phyloP scores from a whole-genome alignment of 2,329 filamentous ascomycete genomes.

The Phyllosticta paracitricarpa region DNA sequence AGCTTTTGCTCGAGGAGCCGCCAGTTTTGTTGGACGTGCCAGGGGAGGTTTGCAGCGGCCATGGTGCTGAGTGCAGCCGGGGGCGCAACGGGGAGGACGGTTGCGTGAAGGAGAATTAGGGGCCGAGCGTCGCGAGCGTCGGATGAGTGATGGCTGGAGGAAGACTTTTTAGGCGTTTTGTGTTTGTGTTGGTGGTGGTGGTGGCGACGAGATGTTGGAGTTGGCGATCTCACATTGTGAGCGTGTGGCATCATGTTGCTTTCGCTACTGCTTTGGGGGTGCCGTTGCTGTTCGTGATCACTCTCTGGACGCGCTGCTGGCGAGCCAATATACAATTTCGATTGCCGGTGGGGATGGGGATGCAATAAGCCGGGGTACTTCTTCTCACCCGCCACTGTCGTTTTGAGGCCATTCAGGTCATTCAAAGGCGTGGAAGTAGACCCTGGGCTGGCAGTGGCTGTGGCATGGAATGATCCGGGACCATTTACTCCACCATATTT shows the following conservation, averaged over 20 bases:
- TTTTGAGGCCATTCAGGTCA: too few species aligned
- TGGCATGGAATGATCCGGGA: background rate
- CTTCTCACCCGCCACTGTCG: background rate
- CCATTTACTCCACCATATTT: background rate
- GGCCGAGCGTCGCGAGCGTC: slow-evolving; percentile 35
- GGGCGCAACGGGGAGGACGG: slow-evolving; percentile 57
- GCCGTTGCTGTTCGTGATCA: background rate
- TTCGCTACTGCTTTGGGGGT: background rate
- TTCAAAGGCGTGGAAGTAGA: background rate
- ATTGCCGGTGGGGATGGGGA: background rate
- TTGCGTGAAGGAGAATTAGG: slow-evolving; percentile 68
- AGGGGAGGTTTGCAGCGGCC: slow-evolving; percentile 39
- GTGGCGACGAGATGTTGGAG: background rate
- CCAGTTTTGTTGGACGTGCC: slow-evolving; percentile 48
- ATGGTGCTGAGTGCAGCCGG: slow-evolving; percentile 43
- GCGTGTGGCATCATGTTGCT: background rate
- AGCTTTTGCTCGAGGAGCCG: slow-evolving; percentile 59
- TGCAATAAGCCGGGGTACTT: background rate
- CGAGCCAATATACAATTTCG: background rate
- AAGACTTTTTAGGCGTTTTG: background rate
- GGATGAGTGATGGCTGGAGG: background rate
- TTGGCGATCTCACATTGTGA: background rate
- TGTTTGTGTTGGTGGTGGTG: background rate
- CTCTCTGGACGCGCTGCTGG: background rate
- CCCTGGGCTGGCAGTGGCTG: background rate